These are phyloP conservation scores for Blastomyces gilchristii DNA, from an alignment of 2,329 filamentous ascomycete genomes.

Conservation along the genomic window DNA sequence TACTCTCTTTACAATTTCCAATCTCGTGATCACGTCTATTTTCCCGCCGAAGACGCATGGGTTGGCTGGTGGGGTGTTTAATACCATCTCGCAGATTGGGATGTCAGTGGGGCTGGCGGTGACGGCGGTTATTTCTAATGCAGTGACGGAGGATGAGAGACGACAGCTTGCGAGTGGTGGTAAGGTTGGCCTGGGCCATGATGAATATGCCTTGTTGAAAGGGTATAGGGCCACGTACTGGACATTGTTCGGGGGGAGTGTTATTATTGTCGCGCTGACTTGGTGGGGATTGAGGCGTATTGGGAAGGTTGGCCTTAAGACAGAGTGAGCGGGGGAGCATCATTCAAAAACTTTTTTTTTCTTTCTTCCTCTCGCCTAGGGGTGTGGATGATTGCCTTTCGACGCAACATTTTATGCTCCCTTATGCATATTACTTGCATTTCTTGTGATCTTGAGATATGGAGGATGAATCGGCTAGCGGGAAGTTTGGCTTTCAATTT, in stretches of 20 bases:
- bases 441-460: neutral
- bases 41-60: constrained; percentile 50
- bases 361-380: neutral
- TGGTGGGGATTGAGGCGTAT: constrained; percentile 37
- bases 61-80: constrained; percentile 52
- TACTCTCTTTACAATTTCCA: constrained; percentile 45
- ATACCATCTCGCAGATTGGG: constrained; percentile 48
- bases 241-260: constrained; percentile 41
- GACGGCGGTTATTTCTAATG: constrained; percentile 37
- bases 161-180: constrained; percentile 20
- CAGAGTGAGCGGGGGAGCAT: constrained; percentile 3
- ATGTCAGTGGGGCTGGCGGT: constrained; percentile 44
- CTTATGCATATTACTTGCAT: neutral
- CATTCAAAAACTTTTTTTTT: neutral
- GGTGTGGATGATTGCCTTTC: neutral
- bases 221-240: constrained; percentile 47
- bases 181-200: neutral
- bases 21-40: constrained; percentile 44
- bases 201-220: constrained; percentile 33
- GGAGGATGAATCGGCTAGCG: neutral
- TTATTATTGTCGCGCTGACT: constrained; percentile 32
- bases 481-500: neutral
- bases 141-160: neutral
- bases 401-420: neutral
- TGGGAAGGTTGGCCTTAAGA: constrained; percentile 43